Base-by-base conservation (phyloP, 805 yeast genomes). In the Helenozyma rhizophorensis region DNA sequence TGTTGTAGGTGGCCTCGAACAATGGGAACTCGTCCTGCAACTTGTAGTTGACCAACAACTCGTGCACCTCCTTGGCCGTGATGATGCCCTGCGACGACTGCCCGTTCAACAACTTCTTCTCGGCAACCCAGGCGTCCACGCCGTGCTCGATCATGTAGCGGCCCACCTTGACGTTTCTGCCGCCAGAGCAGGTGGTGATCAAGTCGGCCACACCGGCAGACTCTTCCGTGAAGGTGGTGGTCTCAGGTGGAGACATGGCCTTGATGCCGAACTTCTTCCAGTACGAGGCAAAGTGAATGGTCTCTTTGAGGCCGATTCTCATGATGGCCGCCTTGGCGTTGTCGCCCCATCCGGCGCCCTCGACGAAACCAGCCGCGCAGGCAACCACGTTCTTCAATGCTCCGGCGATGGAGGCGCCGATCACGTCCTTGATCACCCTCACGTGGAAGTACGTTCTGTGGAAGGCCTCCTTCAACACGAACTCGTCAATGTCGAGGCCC, bases 291-390 rank as follows among this genome's bases (percentile, higher is more conserved):
- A 67, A 67, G 45, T 60, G 63, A 45, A 67, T 65, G 35, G 54
- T 65, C 47, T 67, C 72, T 38, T 60, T 50, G 28, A 67, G 45
- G 3, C 72, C 72, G 35, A 66, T 56, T 52, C 72, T 60, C 72
- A 67, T 67, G 44, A 67, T 57, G 27, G 72, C 72, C 23, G 71
- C 57, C 54, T 66, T 67, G 40, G 72, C 72, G 37, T 67, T 67
- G 54, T 67, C 72, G 47, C 72, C 72, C 72, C 72, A 67, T 28
- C 70, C 70, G 35, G 56, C 55, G 25, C 72, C 72, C 47, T 65
- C 72, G 26, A 67, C 72, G 36, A 67, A 63, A 16, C 72, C 72
- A 15, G 65, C 72, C 7, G 70, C 66, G 30, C 62, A 54, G 25
- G 72, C 72, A 29, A 67, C 72, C 18, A 67, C 61, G 41, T 67